These are phyloP conservation scores for Raffaelea albimanens DNA, from an alignment of 2,329 filamentous ascomycete genomes.

Conservation along the genomic window DNA sequence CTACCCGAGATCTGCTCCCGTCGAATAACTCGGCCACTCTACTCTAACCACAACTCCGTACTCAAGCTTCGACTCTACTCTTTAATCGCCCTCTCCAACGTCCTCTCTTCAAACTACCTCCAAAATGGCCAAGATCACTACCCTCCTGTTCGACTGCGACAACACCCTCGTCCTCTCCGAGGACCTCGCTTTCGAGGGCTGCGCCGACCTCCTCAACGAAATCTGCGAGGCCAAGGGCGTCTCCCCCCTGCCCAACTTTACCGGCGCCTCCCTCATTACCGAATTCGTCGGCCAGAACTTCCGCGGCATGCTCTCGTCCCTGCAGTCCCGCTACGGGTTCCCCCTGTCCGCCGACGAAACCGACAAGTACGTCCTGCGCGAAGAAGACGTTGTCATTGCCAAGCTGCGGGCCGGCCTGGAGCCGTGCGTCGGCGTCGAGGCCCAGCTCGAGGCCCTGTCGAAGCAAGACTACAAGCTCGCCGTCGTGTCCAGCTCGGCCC, in stretches of 20 bases:
- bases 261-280: conserved; percentile 64
- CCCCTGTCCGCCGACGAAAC: conserved; percentile 57
- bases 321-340: conserved; percentile 70
- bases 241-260: conserved; percentile 51
- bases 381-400: conserved; percentile 75
- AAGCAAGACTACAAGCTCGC: conserved; percentile 59
- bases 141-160: conserved; percentile 70
- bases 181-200: conserved; percentile 83
- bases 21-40: too few relatives aligned
- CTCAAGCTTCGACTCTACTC: background rate
- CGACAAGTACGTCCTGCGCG: conserved; percentile 62
- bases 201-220: conserved; percentile 79
- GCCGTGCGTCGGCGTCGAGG: conserved; percentile 60
- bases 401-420: conserved; percentile 61
- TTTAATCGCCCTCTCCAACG: background rate
- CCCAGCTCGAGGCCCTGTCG: conserved; percentile 55
- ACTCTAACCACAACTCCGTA: too few relatives aligned
- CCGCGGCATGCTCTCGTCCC: conserved; percentile 74
- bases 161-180: conserved; percentile 93
- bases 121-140: conserved; percentile 44
- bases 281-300: conserved; percentile 95
- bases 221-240: conserved; percentile 60
- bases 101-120: background rate
- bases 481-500: conserved; percentile 73
- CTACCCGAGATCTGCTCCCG: background rate